A percentile compares a stretch with the other conserved stretches of the same genome.
These are phyloP conservation scores for Metarhizium brunneum DNA, from an alignment of 2,329 filamentous ascomycete species.

Conservation along the genomic window DNA sequence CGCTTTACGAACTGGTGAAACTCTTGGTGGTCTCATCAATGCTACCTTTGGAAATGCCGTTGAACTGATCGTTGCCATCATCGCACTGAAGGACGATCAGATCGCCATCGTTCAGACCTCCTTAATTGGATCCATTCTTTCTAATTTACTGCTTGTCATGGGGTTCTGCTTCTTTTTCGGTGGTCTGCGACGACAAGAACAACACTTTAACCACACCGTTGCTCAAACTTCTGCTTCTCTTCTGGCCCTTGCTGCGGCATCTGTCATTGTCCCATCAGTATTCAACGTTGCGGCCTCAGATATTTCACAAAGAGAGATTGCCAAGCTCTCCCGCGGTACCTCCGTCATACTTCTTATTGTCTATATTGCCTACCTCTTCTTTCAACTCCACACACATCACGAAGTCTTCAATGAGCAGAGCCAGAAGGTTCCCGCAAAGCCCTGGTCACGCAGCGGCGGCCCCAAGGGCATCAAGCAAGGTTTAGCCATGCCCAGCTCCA, in stretches of 20 bases:
- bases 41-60: slow-evolving; percentile 91
- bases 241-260: slow-evolving; percentile 68
- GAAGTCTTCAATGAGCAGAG: slow-evolving; percentile 72
- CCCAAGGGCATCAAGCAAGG: neutral
- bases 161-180: slow-evolving; percentile 91
- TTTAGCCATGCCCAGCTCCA: slow-evolving; percentile 14
- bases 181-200: slow-evolving; percentile 67
- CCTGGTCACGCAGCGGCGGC: slow-evolving; percentile 25
- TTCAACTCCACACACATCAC: slow-evolving; percentile 82
- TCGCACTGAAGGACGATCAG: slow-evolving; percentile 65
- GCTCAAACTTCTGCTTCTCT: slow-evolving; percentile 82
- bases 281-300: slow-evolving; percentile 50
- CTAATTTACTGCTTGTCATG: slow-evolving; percentile 79
- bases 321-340: slow-evolving; percentile 60
- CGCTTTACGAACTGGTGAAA: slow-evolving; percentile 71
- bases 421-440: slow-evolving; percentile 61
- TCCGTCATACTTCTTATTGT: slow-evolving; percentile 74
- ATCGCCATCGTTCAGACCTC: slow-evolving; percentile 87
- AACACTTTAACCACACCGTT: slow-evolving; percentile 86
- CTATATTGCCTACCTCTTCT: slow-evolving; percentile 76
- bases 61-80: slow-evolving; percentile 80
- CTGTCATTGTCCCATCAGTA: slow-evolving; percentile 82
- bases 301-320: slow-evolving; percentile 39
- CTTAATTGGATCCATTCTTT: slow-evolving; percentile 82
- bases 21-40: slow-evolving; percentile 79